Base-by-base conservation (phyloP, 2,329 filamentous ascomycete species). In the Cladosporium phlei region DNA sequence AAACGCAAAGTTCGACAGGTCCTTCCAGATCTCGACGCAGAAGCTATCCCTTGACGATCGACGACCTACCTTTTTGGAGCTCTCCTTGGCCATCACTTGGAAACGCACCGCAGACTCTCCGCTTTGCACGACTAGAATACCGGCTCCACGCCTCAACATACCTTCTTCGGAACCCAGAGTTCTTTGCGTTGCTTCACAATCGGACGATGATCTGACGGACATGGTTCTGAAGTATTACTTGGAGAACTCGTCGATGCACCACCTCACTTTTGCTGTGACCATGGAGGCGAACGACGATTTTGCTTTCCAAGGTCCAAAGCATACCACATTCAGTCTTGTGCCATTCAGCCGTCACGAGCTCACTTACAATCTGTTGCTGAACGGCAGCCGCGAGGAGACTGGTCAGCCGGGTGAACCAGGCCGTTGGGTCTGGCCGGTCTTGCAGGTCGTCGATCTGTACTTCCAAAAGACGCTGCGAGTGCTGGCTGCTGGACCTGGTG, bases 241-340 rank as follows among this genome's bases (percentile, higher is more conserved):
- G 47, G 93, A 98, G 68, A 98, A 98, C 63, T 86, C 90, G 0
- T 96, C 91, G 0, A 85, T 83, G 64, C 93, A 98, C 65, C 94
- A 95, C 67, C 78, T 98, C 39, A 95, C 90, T 0, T 98, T 98
- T 68, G 89, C 87, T 22, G 67, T 97, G 38, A 82, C 76, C 20
- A 95, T 98, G 89, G 91, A 98, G 57, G 86, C 89, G 2, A 91
- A 82, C 62, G 88, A 95, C 54, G 80, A 88, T 44, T 97, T 97
- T 67, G 91, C 89, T 0, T 97, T 98, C 66, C 89, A 87, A 6
- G 93, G 93, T 0, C 75, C 87, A 2, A 97, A 97, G 69, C 77
- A 85, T 54, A 83, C 81, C 10, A 85, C 84, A 1, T 58, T 96
- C 43, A 88, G 93, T 60, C 70, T 97, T 32, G 77, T 95, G 35